Conservation (phyloP, 2,329 filamentous ascomycete species). For the Seiridium unicorne region DNA sequence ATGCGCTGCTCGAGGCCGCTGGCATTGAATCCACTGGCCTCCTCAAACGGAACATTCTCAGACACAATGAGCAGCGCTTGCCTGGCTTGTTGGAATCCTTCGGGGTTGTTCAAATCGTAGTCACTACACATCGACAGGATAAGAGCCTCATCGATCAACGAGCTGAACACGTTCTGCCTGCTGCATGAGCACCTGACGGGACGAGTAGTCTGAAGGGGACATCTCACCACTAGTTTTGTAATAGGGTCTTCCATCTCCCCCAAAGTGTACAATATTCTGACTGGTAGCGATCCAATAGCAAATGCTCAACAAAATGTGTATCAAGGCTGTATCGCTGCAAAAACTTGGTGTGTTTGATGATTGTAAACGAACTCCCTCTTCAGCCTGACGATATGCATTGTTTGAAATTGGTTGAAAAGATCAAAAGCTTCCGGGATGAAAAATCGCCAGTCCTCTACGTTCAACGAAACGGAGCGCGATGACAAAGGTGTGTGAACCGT, state of each 20-base stretch:
- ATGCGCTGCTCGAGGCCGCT: slow-evolving; percentile 61
- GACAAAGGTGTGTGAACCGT: not conserved
- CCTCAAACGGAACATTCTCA: slow-evolving; percentile 61
- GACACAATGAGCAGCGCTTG: slow-evolving; percentile 65
- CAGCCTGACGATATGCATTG: no score
- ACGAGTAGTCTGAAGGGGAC: not conserved
- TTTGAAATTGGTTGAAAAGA: no score
- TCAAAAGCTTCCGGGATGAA: no score
- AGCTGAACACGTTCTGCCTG: slow-evolving; percentile 66
- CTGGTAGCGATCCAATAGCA: no score
- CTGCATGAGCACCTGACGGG: not conserved
- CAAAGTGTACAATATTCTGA: not conserved
- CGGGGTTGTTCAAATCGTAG: slow-evolving; percentile 58
- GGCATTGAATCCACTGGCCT: slow-evolving; percentile 75
- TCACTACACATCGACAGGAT: slow-evolving; percentile 76
- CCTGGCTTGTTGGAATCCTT: slow-evolving; percentile 53
- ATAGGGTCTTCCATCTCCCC: not conserved
- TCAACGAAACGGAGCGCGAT: not conserved
- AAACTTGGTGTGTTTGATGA: no score
- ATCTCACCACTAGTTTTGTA: not conserved
- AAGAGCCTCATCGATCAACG: slow-evolving; percentile 73
- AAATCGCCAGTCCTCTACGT: no score
- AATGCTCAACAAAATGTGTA: no score
- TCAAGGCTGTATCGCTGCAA: no score
- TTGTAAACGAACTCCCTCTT: no score